A percentile compares a stretch with the other conserved stretches of the same genome.
These are phyloP conservation scores for Phaeosphaeriaceae sp. DNA, from an alignment of 2,329 filamentous ascomycete genomes.

Conservation along the genomic window DNA sequence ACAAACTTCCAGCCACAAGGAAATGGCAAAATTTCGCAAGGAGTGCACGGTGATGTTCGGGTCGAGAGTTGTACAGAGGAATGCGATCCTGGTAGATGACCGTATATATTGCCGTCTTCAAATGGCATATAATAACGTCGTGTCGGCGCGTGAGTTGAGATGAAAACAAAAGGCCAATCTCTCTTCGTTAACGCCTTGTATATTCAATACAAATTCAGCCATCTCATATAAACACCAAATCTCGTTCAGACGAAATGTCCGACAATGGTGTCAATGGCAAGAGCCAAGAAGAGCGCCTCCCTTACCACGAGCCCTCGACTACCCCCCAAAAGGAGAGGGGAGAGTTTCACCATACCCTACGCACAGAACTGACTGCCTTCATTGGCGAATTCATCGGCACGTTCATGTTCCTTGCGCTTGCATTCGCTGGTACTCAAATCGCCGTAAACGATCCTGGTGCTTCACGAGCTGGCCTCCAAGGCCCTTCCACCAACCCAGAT, in stretches of 20 bases:
- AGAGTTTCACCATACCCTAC: conserved; percentile 10
- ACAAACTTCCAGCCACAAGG: not conserved
- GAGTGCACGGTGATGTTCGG: conserved; percentile 3
- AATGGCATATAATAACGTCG: not conserved
- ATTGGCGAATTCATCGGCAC: conserved; percentile 56
- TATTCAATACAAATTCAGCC: not conserved
- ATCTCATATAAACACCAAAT: not conserved
- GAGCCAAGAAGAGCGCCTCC: conserved; percentile 7
- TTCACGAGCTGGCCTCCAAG: not conserved
- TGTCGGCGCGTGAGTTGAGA: not conserved
- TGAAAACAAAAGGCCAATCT: not conserved
- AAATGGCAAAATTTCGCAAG: not conserved
- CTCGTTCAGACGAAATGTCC: conserved; percentile 10
- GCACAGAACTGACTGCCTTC: conserved; percentile 31
- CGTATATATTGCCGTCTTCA: not conserved
- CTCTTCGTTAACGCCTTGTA: not conserved
- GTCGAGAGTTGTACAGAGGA: not conserved
- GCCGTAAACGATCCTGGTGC: conserved; percentile 49
- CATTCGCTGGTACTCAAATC: conserved; percentile 52
- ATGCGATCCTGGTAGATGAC: not conserved
- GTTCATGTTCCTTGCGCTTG: conserved; percentile 53
- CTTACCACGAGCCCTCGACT: conserved; percentile 20
- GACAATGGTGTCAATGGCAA: conserved; percentile 10
- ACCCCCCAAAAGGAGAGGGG: conserved; percentile 10
- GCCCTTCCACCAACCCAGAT: conserved; percentile 10